These are phyloP conservation scores for Pseudogymnoascus sp. DNA, from an alignment of 2,329 filamentous ascomycete species.

Conservation along the genomic window DNA sequence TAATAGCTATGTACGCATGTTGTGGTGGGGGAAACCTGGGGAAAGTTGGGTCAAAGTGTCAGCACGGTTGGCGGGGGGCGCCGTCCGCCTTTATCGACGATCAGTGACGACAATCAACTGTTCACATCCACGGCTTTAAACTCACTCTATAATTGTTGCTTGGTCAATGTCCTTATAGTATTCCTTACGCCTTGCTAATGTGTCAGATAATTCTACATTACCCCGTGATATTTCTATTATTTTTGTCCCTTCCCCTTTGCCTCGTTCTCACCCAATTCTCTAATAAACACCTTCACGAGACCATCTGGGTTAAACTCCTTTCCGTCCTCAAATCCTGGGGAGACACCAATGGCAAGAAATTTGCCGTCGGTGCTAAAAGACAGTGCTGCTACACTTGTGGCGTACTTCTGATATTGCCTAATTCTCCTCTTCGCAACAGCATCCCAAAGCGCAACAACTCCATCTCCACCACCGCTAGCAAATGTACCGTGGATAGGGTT, in stretches of 20 bases:
- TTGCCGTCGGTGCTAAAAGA: slow-evolving; percentile 58
- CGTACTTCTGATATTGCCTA: slow-evolving; percentile 60
- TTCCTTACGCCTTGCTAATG: slow-evolving; percentile 14
- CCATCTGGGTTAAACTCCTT: slow-evolving; percentile 66
- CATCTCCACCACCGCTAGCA: slow-evolving; percentile 65
- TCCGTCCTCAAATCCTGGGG: slow-evolving; percentile 63
- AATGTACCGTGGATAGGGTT: slow-evolving; percentile 60
- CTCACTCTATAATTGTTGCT: not conserved
- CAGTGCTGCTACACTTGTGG: slow-evolving; percentile 54
- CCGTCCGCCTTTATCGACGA: not conserved
- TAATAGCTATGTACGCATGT: not conserved
- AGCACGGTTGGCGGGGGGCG: not conserved
- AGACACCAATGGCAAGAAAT: slow-evolving; percentile 58
- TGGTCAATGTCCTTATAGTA: not conserved
- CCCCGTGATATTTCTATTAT: slow-evolving; percentile 12
- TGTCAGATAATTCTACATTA: slow-evolving; percentile 8
- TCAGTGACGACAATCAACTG: not conserved
- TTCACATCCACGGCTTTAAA: not conserved
- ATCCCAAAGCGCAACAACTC: slow-evolving; percentile 66
- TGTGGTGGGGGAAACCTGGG: not conserved
- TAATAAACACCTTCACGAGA: slow-evolving; percentile 68
- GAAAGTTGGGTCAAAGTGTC: not conserved
- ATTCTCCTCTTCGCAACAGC: slow-evolving; percentile 64
- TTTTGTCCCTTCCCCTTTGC: slow-evolving; percentile 41
- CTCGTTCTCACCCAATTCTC: slow-evolving; percentile 80